Evolutionary conservation across 495 filamentous ascomycete species (phyloP).

Genomic region (Immersiella caudata): DNA sequence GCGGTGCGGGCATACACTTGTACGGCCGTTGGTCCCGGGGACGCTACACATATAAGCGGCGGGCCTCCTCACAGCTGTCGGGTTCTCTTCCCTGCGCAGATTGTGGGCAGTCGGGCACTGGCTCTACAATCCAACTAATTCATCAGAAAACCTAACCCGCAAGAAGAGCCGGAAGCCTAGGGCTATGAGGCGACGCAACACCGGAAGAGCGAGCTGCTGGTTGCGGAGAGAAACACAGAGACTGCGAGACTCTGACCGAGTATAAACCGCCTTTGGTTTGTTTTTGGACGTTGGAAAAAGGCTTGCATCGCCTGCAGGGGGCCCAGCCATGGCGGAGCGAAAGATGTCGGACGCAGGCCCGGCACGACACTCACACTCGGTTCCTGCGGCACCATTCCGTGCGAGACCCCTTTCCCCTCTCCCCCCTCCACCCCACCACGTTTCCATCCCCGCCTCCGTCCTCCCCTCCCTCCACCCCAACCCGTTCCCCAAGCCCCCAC

Average conservation of each 20-base stretch:
- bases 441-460: constrained; percentile 14
- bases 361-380: constrained; percentile 48
- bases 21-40: neutral
- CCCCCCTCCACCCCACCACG: constrained; percentile 6
- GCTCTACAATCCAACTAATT: neutral
- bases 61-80: neutral
- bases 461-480: constrained; percentile 12
- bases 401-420: constrained; percentile 31
- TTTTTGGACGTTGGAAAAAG: neutral
- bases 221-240: neutral
- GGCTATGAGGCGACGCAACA: neutral
- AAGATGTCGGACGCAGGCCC: constrained; percentile 42
- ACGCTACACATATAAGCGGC: neutral
- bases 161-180: neutral
- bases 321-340: constrained; percentile 35
- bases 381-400: constrained; percentile 54
- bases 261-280: neutral
- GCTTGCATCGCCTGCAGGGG: neutral
- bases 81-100: neutral
- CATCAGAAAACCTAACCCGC: neutral
- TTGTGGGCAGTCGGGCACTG: constrained; percentile 5
- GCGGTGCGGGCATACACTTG: constrained; percentile 1
- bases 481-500: neutral
- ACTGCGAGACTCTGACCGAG: neutral
- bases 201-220: neutral